Percentiles rank a stretch among this genome's conserved stretches.
phyloP scores from a whole-genome alignment of 2,329 filamentous ascomycete genomes.

The Epichloe sibirici region DNA sequence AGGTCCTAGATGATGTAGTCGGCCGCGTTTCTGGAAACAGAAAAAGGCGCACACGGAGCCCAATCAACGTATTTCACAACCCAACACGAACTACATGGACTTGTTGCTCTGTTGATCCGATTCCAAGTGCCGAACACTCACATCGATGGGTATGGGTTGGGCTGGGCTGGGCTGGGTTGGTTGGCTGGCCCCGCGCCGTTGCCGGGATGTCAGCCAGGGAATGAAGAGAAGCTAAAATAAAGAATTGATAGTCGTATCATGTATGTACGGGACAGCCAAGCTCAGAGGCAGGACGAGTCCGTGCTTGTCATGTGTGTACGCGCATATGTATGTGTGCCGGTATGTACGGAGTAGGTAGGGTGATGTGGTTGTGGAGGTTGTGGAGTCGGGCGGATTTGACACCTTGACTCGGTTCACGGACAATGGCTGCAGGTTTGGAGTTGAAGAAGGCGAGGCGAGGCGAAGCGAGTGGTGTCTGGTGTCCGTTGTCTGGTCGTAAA shows the following conservation, averaged over 20 bases:
- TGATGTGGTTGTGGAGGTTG: background rate
- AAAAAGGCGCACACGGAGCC: no score
- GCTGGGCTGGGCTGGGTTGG: background rate
- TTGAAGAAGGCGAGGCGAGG: no score
- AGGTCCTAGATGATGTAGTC: background rate
- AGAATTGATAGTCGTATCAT: background rate
- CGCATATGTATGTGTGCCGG: background rate
- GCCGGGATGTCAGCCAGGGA: background rate
- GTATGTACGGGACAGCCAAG: background rate
- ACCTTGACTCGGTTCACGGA: background rate
- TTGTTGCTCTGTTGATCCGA: background rate
- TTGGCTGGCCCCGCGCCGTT: background rate
- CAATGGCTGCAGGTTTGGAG: background rate
- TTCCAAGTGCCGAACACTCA: background rate
- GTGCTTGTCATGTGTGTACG: background rate
- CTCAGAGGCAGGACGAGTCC: background rate
- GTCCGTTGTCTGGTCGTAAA: no score
- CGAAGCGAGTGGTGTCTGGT: no score
- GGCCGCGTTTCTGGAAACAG: background rate
- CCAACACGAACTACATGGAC: background rate
- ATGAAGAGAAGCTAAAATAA: background rate
- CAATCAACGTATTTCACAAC: background rate
- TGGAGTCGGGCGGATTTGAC: background rate
- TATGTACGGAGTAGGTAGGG: background rate
- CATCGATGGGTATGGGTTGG: background rate